Conservation (phyloP, 2,329 filamentous ascomycete species). For the Neodidymelliopsis sp. region DNA sequence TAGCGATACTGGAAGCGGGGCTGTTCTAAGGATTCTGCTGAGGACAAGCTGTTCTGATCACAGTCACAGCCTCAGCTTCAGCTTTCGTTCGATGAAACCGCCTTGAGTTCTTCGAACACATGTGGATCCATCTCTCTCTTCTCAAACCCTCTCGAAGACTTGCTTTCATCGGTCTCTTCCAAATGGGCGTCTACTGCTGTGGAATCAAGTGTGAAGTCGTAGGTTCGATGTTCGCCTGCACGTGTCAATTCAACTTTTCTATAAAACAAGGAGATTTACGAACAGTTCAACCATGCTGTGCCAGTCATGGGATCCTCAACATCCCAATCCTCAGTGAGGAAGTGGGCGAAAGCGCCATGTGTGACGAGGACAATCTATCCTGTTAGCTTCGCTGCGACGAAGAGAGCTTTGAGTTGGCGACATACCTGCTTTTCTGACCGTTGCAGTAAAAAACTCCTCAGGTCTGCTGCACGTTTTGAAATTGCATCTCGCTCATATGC, state of each 20-base stretch:
- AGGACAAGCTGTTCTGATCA: background rate
- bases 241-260: background rate
- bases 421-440: slow-evolving; percentile 38
- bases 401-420: no score
- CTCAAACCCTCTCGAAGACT: slow-evolving; percentile 23
- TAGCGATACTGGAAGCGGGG: no score
- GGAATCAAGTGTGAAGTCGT: slow-evolving; percentile 37
- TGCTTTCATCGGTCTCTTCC: slow-evolving; percentile 35
- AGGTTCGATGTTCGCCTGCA: slow-evolving; percentile 41
- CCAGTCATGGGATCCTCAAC: slow-evolving; percentile 39
- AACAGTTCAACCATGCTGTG: slow-evolving; percentile 45
- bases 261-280: slow-evolving; percentile 1
- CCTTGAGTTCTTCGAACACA: slow-evolving; percentile 38
- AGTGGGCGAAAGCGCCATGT: slow-evolving; percentile 85
- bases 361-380: slow-evolving; percentile 76
- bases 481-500: slow-evolving; percentile 40
- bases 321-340: slow-evolving; percentile 80
- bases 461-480: slow-evolving; percentile 36
- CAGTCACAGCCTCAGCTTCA: background rate
- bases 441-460: slow-evolving; percentile 39
- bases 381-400: slow-evolving; percentile 29
- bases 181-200: slow-evolving; percentile 40
- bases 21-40: no score
- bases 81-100: slow-evolving; percentile 21
- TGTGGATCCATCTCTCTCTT: slow-evolving; percentile 36